Conservation (phyloP, 768 basidiomycete genomes). For the Symmetrospora coprosmae region DNA sequence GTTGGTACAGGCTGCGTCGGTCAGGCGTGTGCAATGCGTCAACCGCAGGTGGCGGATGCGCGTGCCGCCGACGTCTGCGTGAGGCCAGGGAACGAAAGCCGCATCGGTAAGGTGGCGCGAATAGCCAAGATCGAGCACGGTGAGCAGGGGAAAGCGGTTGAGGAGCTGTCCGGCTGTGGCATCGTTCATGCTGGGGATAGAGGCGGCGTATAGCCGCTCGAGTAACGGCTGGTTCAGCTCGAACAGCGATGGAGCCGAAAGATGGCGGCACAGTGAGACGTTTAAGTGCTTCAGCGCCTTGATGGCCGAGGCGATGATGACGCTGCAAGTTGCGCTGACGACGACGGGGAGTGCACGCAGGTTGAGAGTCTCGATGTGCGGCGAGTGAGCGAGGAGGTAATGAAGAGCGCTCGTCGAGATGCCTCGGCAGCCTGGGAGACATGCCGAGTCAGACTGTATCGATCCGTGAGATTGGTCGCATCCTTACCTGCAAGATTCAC, state of each 20-base stretch:
- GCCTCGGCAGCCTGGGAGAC: not conserved
- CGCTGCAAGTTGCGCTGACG: not conserved
- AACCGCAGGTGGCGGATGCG: not conserved
- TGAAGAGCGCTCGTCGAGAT: conserved; percentile 5
- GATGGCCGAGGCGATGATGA: not conserved
- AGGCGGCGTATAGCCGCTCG: not conserved
- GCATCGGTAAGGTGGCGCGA: not conserved
- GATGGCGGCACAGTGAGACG: conserved; percentile 8
- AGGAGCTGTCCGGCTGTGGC: not conserved
- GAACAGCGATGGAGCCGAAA: not conserved
- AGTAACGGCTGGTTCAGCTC: conserved; percentile 1
- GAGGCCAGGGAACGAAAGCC: not conserved
- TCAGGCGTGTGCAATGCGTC: not conserved
- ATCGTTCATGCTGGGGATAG: not conserved
- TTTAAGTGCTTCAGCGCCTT: not conserved
- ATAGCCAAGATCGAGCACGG: not conserved
- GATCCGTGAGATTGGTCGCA: not conserved
- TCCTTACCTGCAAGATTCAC: conserved; percentile 1
- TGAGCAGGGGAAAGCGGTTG: not conserved
- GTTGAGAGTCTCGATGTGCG: not conserved
- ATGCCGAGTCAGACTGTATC: not conserved
- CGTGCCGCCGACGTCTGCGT: not conserved
- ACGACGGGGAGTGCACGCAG: conserved; percentile 4
- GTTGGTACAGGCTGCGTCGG: not conserved
- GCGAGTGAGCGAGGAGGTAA: conserved; percentile 4